phyloP scores from a whole-genome alignment of 306 rosid genomes.

The Casuarina cunninghamiana region DNA sequence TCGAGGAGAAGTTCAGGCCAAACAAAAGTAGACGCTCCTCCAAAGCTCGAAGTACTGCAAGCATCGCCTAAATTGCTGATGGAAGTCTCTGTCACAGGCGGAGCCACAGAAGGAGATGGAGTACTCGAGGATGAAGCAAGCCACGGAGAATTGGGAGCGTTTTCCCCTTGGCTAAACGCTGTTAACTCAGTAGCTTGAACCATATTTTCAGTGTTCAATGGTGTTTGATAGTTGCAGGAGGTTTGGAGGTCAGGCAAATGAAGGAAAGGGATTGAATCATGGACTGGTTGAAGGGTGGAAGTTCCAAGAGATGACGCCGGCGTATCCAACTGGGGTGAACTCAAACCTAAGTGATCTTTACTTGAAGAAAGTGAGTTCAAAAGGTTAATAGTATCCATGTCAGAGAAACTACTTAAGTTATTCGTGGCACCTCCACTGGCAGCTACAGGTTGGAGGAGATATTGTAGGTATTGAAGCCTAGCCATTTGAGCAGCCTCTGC shows the following conservation, averaged over 20 bases:
- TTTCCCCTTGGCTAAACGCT: constrained; percentile 28
- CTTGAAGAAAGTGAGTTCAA: constrained; percentile 32
- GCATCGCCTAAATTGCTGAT: constrained; percentile 34
- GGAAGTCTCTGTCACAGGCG: constrained; percentile 18
- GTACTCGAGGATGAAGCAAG: constrained; percentile 46
- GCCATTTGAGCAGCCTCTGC: constrained; percentile 63
- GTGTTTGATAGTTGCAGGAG: constrained; percentile 23
- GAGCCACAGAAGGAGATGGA: constrained; percentile 44
- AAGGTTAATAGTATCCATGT: constrained; percentile 38
- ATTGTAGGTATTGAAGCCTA: constrained; percentile 49
- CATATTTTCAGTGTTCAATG: constrained; percentile 8
- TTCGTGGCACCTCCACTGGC: constrained; percentile 22
- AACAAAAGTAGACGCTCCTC: constrained; percentile 34
- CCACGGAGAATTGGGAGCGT: constrained; percentile 46
- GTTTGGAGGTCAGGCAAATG: constrained; percentile 51
- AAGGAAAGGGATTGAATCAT: constrained; percentile 46
- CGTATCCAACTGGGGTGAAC: constrained; percentile 30
- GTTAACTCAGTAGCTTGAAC: constrained; percentile 27
- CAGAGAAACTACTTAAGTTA: constrained; percentile 16
- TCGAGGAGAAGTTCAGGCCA: constrained; percentile 71
- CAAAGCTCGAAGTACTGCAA: constrained; percentile 49
- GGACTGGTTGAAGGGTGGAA: constrained; percentile 17
- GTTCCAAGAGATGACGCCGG: constrained; percentile 16
- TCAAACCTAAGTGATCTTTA: constrained; percentile 20
- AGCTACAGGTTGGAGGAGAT: constrained; percentile 43